phyloP scores from a whole-genome alignment of 129 eudicot species.

The Pseudognaphalium luteoalbum region DNA sequence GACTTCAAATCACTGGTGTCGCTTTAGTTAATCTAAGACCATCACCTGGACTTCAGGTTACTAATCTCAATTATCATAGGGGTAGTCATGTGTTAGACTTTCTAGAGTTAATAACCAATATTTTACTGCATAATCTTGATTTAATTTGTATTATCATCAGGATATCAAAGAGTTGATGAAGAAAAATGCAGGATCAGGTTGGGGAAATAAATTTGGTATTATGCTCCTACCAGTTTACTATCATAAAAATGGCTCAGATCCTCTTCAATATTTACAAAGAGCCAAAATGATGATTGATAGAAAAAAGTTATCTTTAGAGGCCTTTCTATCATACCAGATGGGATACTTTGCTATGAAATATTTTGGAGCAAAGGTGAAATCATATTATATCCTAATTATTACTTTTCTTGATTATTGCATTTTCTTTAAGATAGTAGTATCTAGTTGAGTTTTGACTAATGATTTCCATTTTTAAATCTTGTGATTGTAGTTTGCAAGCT shows the following conservation, averaged over 20 bases:
- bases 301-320: constrained; percentile 77
- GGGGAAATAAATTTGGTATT: constrained; percentile 83
- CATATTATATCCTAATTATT: not conserved
- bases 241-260: constrained; percentile 43
- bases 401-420: not conserved
- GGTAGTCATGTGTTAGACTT: not conserved
- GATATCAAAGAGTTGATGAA: constrained; percentile 55
- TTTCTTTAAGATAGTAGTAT: not conserved
- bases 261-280: constrained; percentile 52
- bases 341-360: constrained; percentile 40
- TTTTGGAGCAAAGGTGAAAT: constrained; percentile 62
- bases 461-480: not conserved
- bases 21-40: constrained; percentile 78
- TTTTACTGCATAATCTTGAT: not conserved
- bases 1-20: constrained; percentile 64
- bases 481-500: constrained; percentile 51
- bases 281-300: constrained; percentile 74
- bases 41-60: constrained; percentile 71
- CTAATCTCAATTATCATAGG: not conserved
- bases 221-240: constrained; percentile 65
- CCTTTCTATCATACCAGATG: constrained; percentile 46
- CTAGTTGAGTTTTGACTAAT: not conserved
- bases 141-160: constrained; percentile 33
- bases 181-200: constrained; percentile 38
- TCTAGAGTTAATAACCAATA: not conserved